A percentile compares a stretch with the other conserved stretches of the same genome.
Conservation (phyloP, 192 early-diverging fungal genomes). For the Phlyctochytrium arcticum region DNA sequence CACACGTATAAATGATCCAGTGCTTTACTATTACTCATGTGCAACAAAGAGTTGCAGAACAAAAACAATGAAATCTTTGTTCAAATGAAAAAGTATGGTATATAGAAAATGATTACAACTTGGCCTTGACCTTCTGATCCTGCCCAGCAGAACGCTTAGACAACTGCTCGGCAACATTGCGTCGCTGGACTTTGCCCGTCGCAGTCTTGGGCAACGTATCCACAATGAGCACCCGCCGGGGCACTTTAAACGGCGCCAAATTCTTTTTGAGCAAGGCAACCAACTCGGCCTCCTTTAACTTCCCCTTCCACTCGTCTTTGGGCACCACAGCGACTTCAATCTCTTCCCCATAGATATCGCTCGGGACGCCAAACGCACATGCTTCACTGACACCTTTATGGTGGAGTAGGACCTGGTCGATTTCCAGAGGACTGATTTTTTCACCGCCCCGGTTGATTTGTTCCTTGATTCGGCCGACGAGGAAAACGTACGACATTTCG, state of each 20-base stretch:
- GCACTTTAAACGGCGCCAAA: conserved; percentile 71
- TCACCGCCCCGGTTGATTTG: conserved; percentile 88
- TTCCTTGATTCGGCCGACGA: conserved; percentile 87
- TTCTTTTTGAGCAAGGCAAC: conserved; percentile 51
- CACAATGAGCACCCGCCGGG: conserved; percentile 71
- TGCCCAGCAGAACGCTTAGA: no score
- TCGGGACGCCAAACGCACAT: conserved; percentile 68
- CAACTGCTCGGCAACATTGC: conserved; percentile 46
- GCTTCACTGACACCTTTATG: conserved; percentile 70
- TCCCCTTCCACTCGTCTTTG: conserved; percentile 34
- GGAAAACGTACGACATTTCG: conserved; percentile 62
- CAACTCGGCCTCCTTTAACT: conserved; percentile 44
- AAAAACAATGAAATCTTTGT: no score
- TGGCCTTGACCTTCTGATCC: no score
- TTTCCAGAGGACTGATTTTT: conserved; percentile 85
- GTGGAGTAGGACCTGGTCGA: conserved; percentile 65
- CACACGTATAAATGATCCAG: no score
- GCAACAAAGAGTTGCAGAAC: no score
- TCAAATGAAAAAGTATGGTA: no score
- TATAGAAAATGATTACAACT: conserved; percentile 5
- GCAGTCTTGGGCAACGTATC: conserved; percentile 73
- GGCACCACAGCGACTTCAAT: conserved; percentile 71
- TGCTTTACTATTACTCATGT: no score
- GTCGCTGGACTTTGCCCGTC: conserved; percentile 79
- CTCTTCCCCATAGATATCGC: conserved; percentile 80